phyloP scores from a whole-genome alignment of 169 alveolate species.

The Plasmodium adleri region DNA sequence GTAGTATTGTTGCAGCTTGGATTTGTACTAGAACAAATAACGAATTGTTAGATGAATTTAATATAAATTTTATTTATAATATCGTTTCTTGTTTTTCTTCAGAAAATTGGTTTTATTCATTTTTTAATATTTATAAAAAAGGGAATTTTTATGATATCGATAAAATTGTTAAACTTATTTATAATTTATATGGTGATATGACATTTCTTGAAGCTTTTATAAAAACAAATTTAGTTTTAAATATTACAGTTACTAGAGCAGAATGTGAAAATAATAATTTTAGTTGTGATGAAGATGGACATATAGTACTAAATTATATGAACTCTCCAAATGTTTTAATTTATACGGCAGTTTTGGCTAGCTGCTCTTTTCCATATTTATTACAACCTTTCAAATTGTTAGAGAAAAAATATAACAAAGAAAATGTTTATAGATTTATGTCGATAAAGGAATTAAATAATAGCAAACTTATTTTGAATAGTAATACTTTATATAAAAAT shows the following conservation, averaged over 20 bases:
- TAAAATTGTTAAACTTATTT: conserved; percentile 52
- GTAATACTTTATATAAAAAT: conserved; percentile 16
- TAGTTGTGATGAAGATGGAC: conserved; percentile 76
- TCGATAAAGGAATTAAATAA: conserved; percentile 44
- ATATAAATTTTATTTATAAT: conserved; percentile 63
- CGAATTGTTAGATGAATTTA: conserved; percentile 79
- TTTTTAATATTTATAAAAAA: conserved; percentile 76
- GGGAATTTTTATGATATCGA: conserved; percentile 83
- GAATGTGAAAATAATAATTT: conserved; percentile 76
- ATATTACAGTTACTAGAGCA: conserved; percentile 86
- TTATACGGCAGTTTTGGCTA: conserved; percentile 86
- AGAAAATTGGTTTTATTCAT: conserved; percentile 75
- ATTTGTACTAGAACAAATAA: conserved; percentile 83
- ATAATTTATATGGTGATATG: conserved; percentile 78
- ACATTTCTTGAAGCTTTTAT: conserved; percentile 87
- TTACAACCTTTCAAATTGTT: conserved; percentile 78
- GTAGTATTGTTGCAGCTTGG: conserved; percentile 88
- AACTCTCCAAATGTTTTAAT: conserved; percentile 86
- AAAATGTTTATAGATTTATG: conserved; percentile 52
- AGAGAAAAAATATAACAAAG: conserved; percentile 76
- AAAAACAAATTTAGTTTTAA: conserved; percentile 85
- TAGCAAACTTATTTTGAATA: conserved; percentile 37
- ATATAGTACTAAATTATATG: conserved; percentile 82
- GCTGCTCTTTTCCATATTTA: conserved; percentile 85
- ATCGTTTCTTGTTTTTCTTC: conserved; percentile 78